Percentiles rank a stretch among this genome's conserved stretches.
These are phyloP conservation scores for Vanderwaltozyma verrucispora DNA, from an alignment of 805 yeast genomes.

Conservation along the genomic window DNA sequence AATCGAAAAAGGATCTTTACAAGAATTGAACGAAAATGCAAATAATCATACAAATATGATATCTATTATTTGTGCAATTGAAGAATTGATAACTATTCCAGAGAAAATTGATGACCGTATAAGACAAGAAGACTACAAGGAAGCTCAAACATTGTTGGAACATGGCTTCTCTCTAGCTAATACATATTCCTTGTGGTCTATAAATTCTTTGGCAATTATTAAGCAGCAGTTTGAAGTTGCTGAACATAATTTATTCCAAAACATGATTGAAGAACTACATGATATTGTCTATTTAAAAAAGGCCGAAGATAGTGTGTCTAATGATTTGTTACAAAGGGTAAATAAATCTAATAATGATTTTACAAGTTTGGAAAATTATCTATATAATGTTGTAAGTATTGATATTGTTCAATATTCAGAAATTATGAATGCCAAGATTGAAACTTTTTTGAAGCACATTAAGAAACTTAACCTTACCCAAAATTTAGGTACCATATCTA, in stretches of 20 bases:
- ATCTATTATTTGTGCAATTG: conserved; percentile 58
- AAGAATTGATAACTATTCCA: conserved; percentile 47
- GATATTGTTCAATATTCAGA: conserved; percentile 44
- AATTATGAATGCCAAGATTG: conserved; percentile 28
- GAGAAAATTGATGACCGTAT: conserved; percentile 54
- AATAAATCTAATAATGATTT: conserved; percentile 20
- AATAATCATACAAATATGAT: conserved; percentile 56
- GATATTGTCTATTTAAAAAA: conserved; percentile 54
- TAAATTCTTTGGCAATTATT: conserved; percentile 43
- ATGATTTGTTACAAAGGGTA: conserved; percentile 17
- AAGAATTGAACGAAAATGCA: conserved; percentile 56
- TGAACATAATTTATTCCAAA: conserved; percentile 52
- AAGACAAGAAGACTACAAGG: conserved; percentile 58
- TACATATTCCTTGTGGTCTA: conserved; percentile 43
- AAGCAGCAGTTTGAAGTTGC: conserved; percentile 46
- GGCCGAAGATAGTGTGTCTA: conserved; percentile 6
- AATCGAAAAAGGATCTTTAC: conserved; percentile 44
- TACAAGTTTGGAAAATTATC: conserved; percentile 42
- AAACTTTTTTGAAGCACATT: conserved; percentile 21
- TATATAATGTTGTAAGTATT: conserved; percentile 46
- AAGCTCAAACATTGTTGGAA: conserved; percentile 49
- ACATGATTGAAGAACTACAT: conserved; percentile 66
- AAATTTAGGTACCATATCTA: conserved; percentile 4
- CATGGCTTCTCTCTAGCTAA: conserved; percentile 38
- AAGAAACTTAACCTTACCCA: not conserved